Base-by-base conservation (phyloP, 192 early-diverging fungal species). In the Dissophora globulifera region DNA sequence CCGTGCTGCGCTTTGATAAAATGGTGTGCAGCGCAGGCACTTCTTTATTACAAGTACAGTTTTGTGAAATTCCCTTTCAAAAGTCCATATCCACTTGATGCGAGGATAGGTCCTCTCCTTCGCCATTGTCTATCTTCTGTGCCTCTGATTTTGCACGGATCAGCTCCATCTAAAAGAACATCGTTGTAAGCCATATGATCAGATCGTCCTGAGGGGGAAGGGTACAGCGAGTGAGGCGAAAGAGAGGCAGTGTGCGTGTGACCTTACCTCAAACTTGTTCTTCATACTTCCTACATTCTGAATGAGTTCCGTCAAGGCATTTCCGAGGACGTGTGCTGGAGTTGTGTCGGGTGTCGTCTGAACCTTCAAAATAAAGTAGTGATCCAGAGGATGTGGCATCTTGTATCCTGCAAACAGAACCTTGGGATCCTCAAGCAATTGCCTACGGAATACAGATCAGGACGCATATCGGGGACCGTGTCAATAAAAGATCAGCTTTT, bases 401-500 rank as follows among this genome's bases (percentile, higher is more conserved):
- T 95, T 93, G 86, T 99, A 99, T 47, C 96, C 98, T 7, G 95
- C 92, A 83, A 98, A 99, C 22, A 95, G 79, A 1, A 99, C 98
- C 62, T 93, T 92, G 5, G 91, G 89, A 81, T 99, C 91, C 64
- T 94, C 90, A 13, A 98, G 83, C 11, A 99, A 82, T 81, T 93
- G 87, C 67, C 93, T 94, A 72, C 42, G 9, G 16, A 31, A 53
- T 40, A 9, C 41, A 20, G 68, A 48, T 20, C 15, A 48, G 29
- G 29, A 50, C 1, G 46, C 46, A 45, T 17, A 45, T 47, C 46
- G 17, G 46, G 8, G 46, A 20, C 46, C 35, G 13, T 38, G 35
- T 38, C 13, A 6, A 38, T 38, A 38, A 38, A 9, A 47, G 45
- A n/a, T 17, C n/a, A n/a, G n/a, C n/a, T n/a, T n/a, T n/a, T n/a